A percentile compares a stretch with the other conserved stretches of the same genome.
These are phyloP conservation scores for Aspergillus pseudotamarii DNA, from an alignment of 2,329 filamentous ascomycete genomes.

Conservation along the genomic window DNA sequence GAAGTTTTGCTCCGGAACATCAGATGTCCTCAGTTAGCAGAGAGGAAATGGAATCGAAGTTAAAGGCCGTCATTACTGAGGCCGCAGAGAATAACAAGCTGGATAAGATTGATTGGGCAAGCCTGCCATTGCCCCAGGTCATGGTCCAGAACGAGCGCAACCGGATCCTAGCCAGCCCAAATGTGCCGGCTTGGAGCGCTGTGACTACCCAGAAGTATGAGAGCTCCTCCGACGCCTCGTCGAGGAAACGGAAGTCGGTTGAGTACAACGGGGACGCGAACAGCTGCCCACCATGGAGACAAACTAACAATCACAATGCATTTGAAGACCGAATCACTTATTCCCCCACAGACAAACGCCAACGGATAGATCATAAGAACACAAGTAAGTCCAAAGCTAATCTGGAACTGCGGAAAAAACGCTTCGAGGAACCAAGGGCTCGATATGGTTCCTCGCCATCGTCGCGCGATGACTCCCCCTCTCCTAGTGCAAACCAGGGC, in stretches of 20 bases:
- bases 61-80: conserved; percentile 82
- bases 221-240: conserved; percentile 33
- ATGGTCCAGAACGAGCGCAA: conserved; percentile 73
- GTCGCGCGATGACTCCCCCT: conserved; percentile 51
- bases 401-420: conserved; percentile 84
- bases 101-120: conserved; percentile 78
- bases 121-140: conserved; percentile 80
- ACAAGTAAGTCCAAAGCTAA: conserved; percentile 88
- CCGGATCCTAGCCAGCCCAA: conserved; percentile 48
- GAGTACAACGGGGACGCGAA: conserved; percentile 59
- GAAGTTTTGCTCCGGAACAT: conserved; percentile 79
- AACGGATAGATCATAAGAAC: conserved; percentile 54
- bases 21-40: conserved; percentile 64
- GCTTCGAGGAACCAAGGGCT: conserved; percentile 67
- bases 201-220: conserved; percentile 25
- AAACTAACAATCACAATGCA: conserved; percentile 62
- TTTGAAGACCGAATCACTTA: conserved; percentile 79
- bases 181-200: conserved; percentile 38
- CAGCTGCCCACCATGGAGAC: conserved; percentile 71
- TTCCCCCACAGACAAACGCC: conserved; percentile 55
- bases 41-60: conserved; percentile 76
- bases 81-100: conserved; percentile 75
- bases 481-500: conserved; percentile 51
- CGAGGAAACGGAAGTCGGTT: conserved; percentile 82
- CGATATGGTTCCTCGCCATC: conserved; percentile 44